Conservation (phyloP, 768 basidiomycete species). For the Boletus sensibilis region DNA sequence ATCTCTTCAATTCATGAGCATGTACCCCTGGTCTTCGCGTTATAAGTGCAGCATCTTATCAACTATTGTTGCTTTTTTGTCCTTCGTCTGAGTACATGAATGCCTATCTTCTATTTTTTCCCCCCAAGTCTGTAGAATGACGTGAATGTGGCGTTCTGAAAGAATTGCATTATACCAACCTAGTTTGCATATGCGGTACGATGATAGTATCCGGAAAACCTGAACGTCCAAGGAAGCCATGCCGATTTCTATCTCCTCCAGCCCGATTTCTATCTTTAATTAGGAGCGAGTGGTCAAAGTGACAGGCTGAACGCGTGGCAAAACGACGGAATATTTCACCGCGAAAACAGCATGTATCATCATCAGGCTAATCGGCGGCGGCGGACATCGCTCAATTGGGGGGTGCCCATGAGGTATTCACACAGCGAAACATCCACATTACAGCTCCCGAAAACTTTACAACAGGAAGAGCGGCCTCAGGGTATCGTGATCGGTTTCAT, state of each 20-base stretch:
- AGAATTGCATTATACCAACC: too few species aligned
- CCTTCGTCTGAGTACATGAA: too few species aligned
- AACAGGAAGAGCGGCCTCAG: neutral
- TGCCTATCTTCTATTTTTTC: too few species aligned
- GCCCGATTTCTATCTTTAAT: neutral
- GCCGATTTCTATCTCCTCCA: neutral
- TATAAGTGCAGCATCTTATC: too few species aligned
- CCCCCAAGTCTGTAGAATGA: too few species aligned
- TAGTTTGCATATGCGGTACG: too few species aligned
- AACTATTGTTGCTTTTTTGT: too few species aligned
- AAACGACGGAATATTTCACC: neutral
- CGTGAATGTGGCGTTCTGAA: too few species aligned
- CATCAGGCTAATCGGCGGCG: conserved; percentile 14
- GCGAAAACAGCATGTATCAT: neutral
- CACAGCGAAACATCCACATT: conserved; percentile 6
- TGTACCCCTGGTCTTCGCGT: too few species aligned
- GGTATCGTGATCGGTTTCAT: conserved; percentile 10
- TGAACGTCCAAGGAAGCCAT: neutral
- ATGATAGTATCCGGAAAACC: neutral
- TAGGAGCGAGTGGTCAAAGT: neutral
- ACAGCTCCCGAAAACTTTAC: conserved; percentile 13
- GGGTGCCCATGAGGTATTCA: neutral
- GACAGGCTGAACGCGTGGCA: neutral
- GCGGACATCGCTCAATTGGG: conserved; percentile 14
- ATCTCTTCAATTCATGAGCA: too few species aligned